phyloP scores from a whole-genome alignment of 495 filamentous ascomycete species.

The Chaetomidium leptoderma region DNA sequence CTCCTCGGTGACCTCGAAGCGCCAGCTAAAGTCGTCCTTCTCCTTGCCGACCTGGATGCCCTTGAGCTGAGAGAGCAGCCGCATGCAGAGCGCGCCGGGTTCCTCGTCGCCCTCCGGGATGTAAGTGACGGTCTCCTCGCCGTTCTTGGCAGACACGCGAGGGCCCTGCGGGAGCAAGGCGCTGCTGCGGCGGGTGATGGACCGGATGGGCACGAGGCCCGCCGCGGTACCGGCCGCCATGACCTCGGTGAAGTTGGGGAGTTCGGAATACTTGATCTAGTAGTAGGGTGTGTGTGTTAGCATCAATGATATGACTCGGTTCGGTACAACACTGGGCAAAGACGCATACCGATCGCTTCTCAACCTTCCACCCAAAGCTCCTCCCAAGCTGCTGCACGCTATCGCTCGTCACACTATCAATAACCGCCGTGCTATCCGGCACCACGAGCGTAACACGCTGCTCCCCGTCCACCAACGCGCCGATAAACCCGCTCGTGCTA shows the following conservation, averaged over 20 bases:
- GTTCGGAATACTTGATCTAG: slow-evolving; percentile 76
- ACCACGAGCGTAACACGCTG: slow-evolving; percentile 69
- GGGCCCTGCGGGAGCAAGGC: slow-evolving; percentile 40
- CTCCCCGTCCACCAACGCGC: slow-evolving; percentile 56
- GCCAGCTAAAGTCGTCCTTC: slow-evolving; percentile 74
- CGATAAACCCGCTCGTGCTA: slow-evolving; percentile 81
- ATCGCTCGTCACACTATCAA: slow-evolving; percentile 74
- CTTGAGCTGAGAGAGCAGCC: slow-evolving; percentile 70
- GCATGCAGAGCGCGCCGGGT: slow-evolving; percentile 62
- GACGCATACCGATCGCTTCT: slow-evolving; percentile 48
- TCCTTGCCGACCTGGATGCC: slow-evolving; percentile 79
- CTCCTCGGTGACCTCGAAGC: slow-evolving; percentile 49
- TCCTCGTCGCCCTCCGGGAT: slow-evolving; percentile 58
- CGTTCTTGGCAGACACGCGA: slow-evolving; percentile 32
- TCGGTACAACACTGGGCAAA: no score
- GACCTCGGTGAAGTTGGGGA: slow-evolving; percentile 73
- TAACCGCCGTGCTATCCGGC: slow-evolving; percentile 75
- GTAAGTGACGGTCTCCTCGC: slow-evolving; percentile 63
- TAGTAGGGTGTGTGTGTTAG: slow-evolving; percentile 26
- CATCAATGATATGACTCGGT: background rate
- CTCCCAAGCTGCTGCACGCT: slow-evolving; percentile 64
- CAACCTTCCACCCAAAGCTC: slow-evolving; percentile 63
- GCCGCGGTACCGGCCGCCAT: slow-evolving; percentile 92
- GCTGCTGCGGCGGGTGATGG: slow-evolving; percentile 62
- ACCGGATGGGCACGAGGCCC: slow-evolving; percentile 82